These are phyloP conservation scores for Tripidium arundinaceum DNA, from an alignment of 202 grass and related monocot genomes.

Conservation along the genomic window DNA sequence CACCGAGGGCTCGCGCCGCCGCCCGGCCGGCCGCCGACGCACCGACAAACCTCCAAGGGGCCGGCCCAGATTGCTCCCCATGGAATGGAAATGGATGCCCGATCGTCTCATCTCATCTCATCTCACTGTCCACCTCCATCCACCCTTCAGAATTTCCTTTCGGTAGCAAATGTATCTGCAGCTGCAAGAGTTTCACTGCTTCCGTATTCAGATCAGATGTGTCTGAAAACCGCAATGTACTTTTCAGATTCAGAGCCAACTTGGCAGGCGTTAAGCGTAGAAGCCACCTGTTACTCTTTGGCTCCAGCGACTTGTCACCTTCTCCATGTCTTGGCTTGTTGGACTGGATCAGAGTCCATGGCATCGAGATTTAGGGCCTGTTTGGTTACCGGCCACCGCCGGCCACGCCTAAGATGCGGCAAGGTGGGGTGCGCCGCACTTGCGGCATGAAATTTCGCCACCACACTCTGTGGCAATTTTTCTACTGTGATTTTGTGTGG, in stretches of 20 bases:
- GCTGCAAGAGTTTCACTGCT: no score
- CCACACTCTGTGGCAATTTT: no score
- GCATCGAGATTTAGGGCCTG: not conserved
- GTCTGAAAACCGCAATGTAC: no score
- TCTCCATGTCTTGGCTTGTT: not conserved
- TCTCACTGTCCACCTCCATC: not conserved
- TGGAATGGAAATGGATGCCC: not conserved
- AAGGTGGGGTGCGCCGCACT: no score
- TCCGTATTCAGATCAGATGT: no score
- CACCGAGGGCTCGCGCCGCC: not conserved
- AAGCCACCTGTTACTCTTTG: constrained; percentile 15
- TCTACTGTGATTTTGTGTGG: no score
- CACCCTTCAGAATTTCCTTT: no score
- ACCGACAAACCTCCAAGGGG: not conserved
- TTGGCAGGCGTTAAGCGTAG: not conserved
- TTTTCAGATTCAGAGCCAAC: no score
- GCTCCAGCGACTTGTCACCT: constrained; percentile 9
- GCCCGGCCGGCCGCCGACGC: not conserved
- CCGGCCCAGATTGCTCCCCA: not conserved
- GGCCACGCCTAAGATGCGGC: no score
- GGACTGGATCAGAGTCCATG: not conserved
- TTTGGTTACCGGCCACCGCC: no score
- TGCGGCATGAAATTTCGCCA: no score
- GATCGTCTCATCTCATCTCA: not conserved
- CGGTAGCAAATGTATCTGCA: no score